Evolutionary conservation across 1,284 basidiomycete species (phyloP).

Genomic region (Cutaneotrichosporon sp.): DNA sequence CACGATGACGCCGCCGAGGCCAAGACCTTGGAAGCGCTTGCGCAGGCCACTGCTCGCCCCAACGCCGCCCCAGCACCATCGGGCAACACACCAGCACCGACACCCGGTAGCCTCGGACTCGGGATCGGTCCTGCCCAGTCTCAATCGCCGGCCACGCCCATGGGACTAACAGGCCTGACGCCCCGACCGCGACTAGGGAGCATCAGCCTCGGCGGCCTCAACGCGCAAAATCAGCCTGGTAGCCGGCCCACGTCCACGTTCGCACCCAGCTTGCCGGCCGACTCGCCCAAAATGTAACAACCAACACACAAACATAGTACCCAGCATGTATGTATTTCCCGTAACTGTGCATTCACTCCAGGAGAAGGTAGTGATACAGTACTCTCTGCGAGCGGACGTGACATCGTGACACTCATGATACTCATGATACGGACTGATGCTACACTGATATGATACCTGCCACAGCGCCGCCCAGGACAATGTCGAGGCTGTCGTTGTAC

Average conservation of each 20-base stretch:
- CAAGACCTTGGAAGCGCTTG: slow-evolving; percentile 10
- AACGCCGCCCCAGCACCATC: not conserved
- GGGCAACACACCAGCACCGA: too few relatives aligned
- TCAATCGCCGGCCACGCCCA: too few relatives aligned
- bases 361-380: too few relatives aligned
- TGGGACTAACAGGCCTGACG: not conserved
- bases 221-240: not conserved
- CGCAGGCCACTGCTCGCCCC: slow-evolving; percentile 4
- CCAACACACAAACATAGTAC: too few relatives aligned
- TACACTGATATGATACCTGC: slow-evolving; percentile 38
- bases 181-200: not conserved
- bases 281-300: not conserved
- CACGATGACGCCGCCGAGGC: slow-evolving; percentile 16
- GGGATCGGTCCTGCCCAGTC: too few relatives aligned
- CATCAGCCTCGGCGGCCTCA: not conserved
- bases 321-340: not conserved
- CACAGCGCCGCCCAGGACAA: slow-evolving; percentile 39
- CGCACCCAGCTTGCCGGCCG: not conserved
- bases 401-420: not conserved
- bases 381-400: too few relatives aligned
- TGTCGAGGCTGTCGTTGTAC: slow-evolving; percentile 38
- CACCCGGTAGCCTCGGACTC: too few relatives aligned
- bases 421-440: not conserved
- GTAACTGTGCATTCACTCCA: not conserved
- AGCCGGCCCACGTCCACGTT: not conserved